Evolutionary conservation across 1,139 yeast species (phyloP), one percentile per base, ranked within the genome.

Genomic region (Sugiyamaella novakii): DNA sequence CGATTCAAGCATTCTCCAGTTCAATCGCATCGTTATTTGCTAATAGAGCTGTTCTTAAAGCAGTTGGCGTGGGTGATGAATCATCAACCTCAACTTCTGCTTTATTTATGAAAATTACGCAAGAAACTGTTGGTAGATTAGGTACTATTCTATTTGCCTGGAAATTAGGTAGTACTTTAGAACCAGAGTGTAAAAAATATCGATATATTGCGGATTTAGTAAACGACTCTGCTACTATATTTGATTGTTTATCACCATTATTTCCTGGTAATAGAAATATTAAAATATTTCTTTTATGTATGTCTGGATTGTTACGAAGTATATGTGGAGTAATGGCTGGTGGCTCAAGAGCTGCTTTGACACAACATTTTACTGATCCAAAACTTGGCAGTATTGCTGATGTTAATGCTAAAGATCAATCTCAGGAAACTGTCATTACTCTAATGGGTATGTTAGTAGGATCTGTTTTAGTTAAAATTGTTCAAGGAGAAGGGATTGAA

Each of bases 261-360:
- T 62, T 67, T 46, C 65, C 67, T 2, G 59, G 59, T 18, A 54
- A 52, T 37, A 53, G 55, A 33, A 50, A 55, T 35, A 47, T 56
- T 14, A 60, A 59, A 43, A 46, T 69, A 4, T 40, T 59, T n/a
- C 41, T 65, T 50, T 53, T 68, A 40, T 67, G 71, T 52, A 52
- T 59, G 53, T 65, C 72, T 2, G 73, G 72, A 1, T 48, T 67
- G 17, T 55, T 68, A 42, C 50, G 69, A 28, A 59, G 69, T 14
- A 58, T 69, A 11, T 69, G 73, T 49, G 71, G 71, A 5, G 73
- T 69, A 27, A 62, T 69, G 67, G 73, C 71, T 6, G 68, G 68
- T 12, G 71, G 72, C 5, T 64, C 70, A 5, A 54, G 70, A 21
- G 71, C 73, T 3, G 73, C 73, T 2, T 58, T 69, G 47, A 68